These are phyloP conservation scores for Ajuga reptans DNA, from an alignment of 305 asterid genomes.

Conservation along the genomic window DNA sequence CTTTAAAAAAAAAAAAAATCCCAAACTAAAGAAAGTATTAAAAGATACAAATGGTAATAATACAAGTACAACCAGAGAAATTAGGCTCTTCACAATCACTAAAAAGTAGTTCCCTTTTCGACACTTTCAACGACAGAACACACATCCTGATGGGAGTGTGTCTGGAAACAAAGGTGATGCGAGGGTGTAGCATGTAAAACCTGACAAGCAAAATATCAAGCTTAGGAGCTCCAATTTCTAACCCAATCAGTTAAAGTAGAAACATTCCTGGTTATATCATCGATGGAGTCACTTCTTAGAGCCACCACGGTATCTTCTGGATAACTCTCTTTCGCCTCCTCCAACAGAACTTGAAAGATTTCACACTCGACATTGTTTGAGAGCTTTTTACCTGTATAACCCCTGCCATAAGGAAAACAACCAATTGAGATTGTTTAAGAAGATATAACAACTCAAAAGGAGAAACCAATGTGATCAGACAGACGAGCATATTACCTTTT, in stretches of 20 bases:
- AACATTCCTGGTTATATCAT: constrained; percentile 50
- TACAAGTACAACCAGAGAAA: too few species aligned
- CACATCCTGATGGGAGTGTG: background rate
- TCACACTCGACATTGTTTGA: constrained; percentile 75
- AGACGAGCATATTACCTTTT: constrained; percentile 40
- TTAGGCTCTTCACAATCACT: background rate
- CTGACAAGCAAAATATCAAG: constrained; percentile 15
- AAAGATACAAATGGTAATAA: too few species aligned
- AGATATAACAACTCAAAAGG: background rate
- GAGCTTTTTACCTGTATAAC: constrained; percentile 68
- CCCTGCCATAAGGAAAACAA: constrained; percentile 36
- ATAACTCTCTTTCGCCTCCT: constrained; percentile 84
- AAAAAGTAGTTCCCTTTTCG: background rate
- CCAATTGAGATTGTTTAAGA: background rate
- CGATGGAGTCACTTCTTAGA: constrained; percentile 52
- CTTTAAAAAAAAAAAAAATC: too few species aligned
- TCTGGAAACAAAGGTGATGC: background rate
- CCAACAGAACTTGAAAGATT: constrained; percentile 70
- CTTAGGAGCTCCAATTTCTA: constrained; percentile 39
- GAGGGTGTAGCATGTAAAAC: background rate
- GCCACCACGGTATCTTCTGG: constrained; percentile 59
- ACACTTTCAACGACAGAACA: background rate
- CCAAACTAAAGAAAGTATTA: too few species aligned
- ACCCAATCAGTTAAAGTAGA: constrained; percentile 52
- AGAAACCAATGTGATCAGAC: too few species aligned